Evolutionary conservation across 305 asterid species (phyloP).

Genomic region (Plantago coronopus): DNA sequence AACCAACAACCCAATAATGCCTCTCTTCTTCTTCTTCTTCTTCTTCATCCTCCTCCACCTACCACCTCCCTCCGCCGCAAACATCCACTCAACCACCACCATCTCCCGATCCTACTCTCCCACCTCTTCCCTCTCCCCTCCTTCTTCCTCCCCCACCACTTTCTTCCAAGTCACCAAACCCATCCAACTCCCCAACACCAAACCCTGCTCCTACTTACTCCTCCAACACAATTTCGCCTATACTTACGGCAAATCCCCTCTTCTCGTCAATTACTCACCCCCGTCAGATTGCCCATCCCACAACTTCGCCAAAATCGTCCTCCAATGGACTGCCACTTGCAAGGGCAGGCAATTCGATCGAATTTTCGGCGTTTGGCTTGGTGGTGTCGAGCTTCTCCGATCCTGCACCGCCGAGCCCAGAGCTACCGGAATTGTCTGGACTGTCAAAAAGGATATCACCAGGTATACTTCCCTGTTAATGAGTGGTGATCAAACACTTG

Average conservation of each 20-base stretch:
- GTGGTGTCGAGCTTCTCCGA: slow-evolving; percentile 86
- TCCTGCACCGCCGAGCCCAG: slow-evolving; percentile 90
- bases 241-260: slow-evolving; percentile 67
- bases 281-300: slow-evolving; percentile 54
- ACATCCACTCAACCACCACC: slow-evolving; percentile 35
- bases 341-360: slow-evolving; percentile 84
- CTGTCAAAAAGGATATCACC: slow-evolving; percentile 70
- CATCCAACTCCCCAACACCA: slow-evolving; percentile 51
- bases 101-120: slow-evolving; percentile 32
- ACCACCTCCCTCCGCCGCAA: slow-evolving; percentile 42
- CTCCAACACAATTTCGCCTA: slow-evolving; percentile 70
- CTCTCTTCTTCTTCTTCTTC: slow-evolving; percentile 20
- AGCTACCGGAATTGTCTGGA: slow-evolving; percentile 66
- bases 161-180: slow-evolving; percentile 83
- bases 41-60: slow-evolving; percentile 40
- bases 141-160: slow-evolving; percentile 35
- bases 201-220: slow-evolving; percentile 52
- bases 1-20: slow-evolving; percentile 27
- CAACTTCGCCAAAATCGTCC: slow-evolving; percentile 46
- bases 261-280: slow-evolving; percentile 56
- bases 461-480: slow-evolving; percentile 65
- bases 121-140: slow-evolving; percentile 22
- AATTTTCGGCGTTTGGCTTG: slow-evolving; percentile 83
- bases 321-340: slow-evolving; percentile 75
- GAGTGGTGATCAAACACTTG: slow-evolving; percentile 46